phyloP scores from a whole-genome alignment of 2,329 filamentous ascomycete species.

The Akanthomyces uredinophilus region DNA sequence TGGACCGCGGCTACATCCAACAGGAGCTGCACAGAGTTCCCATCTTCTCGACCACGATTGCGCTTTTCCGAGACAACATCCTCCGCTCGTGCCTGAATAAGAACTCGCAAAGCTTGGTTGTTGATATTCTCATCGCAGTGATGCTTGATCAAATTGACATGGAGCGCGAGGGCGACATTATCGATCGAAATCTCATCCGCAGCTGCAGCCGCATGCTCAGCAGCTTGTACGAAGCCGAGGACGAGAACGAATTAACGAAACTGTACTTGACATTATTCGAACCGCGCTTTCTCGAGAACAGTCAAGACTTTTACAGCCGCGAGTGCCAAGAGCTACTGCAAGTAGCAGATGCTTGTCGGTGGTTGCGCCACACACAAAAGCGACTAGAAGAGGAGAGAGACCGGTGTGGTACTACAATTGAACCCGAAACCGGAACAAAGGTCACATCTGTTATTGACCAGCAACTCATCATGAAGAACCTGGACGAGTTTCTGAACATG shows the following conservation, averaged over 20 bases:
- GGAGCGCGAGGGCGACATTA: constrained; percentile 84
- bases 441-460: constrained; percentile 74
- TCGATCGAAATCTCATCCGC: constrained; percentile 76
- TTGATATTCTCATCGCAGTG: constrained; percentile 72
- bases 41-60: constrained; percentile 81
- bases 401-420: constrained; percentile 77
- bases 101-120: constrained; percentile 49
- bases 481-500: constrained; percentile 76
- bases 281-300: constrained; percentile 66
- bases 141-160: constrained; percentile 87
- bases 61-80: constrained; percentile 81
- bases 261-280: constrained; percentile 84
- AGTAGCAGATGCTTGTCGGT: constrained; percentile 74
- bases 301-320: constrained; percentile 64
- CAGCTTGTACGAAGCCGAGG: constrained; percentile 73
- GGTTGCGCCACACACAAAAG: constrained; percentile 69
- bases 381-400: constrained; percentile 76
- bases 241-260: constrained; percentile 71
- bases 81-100: constrained; percentile 55
- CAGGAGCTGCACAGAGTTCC: constrained; percentile 62
- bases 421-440: constrained; percentile 64
- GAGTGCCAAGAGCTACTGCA: constrained; percentile 73
- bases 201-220: constrained; percentile 88
- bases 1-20: constrained; percentile 78
- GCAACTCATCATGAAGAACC: constrained; percentile 70